phyloP scores from a whole-genome alignment of 768 basidiomycete genomes.

The Suillus sp. region DNA sequence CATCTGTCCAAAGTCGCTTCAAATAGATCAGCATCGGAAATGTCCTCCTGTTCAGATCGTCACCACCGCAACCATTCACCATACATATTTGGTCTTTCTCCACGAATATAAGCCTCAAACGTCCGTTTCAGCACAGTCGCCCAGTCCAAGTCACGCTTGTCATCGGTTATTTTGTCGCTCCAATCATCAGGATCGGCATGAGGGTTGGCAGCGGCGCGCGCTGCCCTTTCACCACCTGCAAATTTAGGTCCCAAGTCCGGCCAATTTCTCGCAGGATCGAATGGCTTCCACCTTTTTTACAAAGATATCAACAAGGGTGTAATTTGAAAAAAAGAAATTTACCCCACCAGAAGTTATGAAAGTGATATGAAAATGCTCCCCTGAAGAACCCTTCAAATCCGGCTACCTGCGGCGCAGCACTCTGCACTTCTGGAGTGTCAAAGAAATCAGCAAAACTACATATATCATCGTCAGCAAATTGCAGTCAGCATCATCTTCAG shows the following conservation, averaged over 20 bases:
- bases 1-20: not conserved
- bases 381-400: conserved; percentile 93
- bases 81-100: conserved; percentile 91
- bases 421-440: conserved; percentile 65
- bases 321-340: not conserved
- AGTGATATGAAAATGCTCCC: conserved; percentile 92
- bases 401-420: conserved; percentile 78
- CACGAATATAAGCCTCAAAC: conserved; percentile 88
- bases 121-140: conserved; percentile 88
- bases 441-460: conserved; percentile 82
- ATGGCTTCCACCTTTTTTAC: conserved; percentile 88
- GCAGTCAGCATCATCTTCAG: conserved; percentile 3
- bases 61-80: conserved; percentile 62
- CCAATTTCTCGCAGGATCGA: conserved; percentile 85
- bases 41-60: not conserved
- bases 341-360: conserved; percentile 87
- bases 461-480: conserved; percentile 2
- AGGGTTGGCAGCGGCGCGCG: conserved; percentile 42
- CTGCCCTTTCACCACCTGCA: conserved; percentile 68
- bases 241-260: conserved; percentile 87
- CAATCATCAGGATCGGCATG: conserved; percentile 25
- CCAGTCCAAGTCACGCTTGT: conserved; percentile 85
- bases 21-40: conserved; percentile 2
- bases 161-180: conserved; percentile 49
- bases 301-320: conserved; percentile 3